Evolutionary conservation across 176 grass and related monocot species (phyloP), one percentile per base, ranked within the genome.

Genomic region (Guadua angustifolia): DNA sequence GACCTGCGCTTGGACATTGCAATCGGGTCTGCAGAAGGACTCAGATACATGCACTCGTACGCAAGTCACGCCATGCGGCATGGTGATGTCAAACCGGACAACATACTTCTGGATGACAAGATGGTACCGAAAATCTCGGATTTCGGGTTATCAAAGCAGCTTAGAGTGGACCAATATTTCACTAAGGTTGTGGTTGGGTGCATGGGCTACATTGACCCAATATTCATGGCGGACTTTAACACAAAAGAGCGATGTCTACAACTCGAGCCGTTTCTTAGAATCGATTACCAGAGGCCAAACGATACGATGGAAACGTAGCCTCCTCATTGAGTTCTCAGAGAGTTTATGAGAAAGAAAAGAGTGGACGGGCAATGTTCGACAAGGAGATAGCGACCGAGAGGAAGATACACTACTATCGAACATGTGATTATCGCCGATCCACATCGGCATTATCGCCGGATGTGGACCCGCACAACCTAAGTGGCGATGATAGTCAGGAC

Each of bases 1-100:
- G 66, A 45, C 0, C 0, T 45, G 4, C 51, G 79, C 3, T 15
- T 82, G 63, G 51, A 82, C 16, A 82, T 82, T 19, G 66, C 51
- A 57, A 58, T 58, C 43, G 64, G 47, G 10, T 71, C 51, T 32
- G 79, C 79, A 12, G 36, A 82, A 29, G 79, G 66, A 12, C 7
- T 71, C 0, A 57, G 22, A 10, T 71, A 82, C 16, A 70, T 82
- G 66, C 79, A 82, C 51, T 44, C 64, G 3, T 80, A 14, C 46
- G 38, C 78, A 51, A 6, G 4, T 71, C 36, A 53, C 1, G 8
- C n/a, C 14, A 82, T 82, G 45, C n/a, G 64, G 5, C 79, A 82
- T 29, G 66, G 79, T 14, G 79, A 82, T 45, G 36, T 81, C n/a
- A 81, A 81, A 10, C 79, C 79, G n/a, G 50, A 49, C 5, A 81